Base-by-base conservation (phyloP, 331 rosid species). In the Acacia concinna region DNA sequence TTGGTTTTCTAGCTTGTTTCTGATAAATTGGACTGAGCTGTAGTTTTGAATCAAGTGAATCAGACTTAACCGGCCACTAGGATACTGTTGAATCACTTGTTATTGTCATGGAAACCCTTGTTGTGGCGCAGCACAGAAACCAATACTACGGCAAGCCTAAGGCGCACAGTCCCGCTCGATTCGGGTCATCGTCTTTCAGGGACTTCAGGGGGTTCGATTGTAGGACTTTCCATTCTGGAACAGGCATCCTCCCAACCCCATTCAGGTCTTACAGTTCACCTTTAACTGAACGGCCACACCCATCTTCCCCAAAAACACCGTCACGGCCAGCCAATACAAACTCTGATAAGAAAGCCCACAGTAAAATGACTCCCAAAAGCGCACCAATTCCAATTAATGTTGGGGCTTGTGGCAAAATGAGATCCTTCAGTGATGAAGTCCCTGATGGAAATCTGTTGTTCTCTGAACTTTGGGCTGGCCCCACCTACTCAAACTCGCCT, bases 381-480 rank as follows among this genome's bases (percentile, higher is more conserved):
- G 52, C 77, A 30, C 97, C 97, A 3, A 88, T 94, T 87, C 76
- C 89, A 17, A 94, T 94, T 49, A 70, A 68, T 71, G 64, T 35
- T 5, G 83, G 85, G 28, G 40, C 1, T 64, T 72, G 40, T 65
- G 64, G 54, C 80, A 86, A 80, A 40, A 87, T 69, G 30, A 73
- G 56, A 23, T n/a, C 34, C 80, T 84, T 89, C 37, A 47, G 47
- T 54, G 92, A 86, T 60, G 87, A 83, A 20, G 43, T 81, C 21
- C 46, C 69, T 60, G 49, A 54, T 44, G 86, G 75, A 49, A 82
- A 80, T 3, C 67, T 91, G 74, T 88, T 90, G n/a, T 65, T 89
- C 67, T 89, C 97, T 34, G 98, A 92, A 84, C 92, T 87, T 21
- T 94, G 98, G 98, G 98, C 98, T 69, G 97, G 98, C 43, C 97